Evolutionary conservation across 257 asterid species (phyloP), one percentile per base, ranked within the genome.

Genomic region (Scutellaria minor): DNA sequence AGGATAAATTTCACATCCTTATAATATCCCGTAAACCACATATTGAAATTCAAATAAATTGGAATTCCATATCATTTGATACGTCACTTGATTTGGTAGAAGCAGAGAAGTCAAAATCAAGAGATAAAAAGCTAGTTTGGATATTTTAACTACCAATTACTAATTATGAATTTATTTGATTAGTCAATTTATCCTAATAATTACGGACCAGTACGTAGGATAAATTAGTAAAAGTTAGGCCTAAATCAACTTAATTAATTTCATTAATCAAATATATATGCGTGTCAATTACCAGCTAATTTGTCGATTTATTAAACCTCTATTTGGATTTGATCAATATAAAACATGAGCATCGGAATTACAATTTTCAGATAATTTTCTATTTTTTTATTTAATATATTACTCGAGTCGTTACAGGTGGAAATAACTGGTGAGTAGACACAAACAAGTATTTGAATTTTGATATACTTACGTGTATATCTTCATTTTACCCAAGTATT

Each of bases 31-130:
- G 2, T 24, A 24, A 24, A 24, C 27, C 27, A 24, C 27, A 24
- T 1, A 24, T 1, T 24, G 27, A 24, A 24, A 24, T 24, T 24
- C 27, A 24, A 24, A 24, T 24, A 24, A 24, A 24, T 24, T 67
- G 55, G 74, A 66, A 66, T 46, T 75, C 74, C 64, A 50, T 50
- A 59, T 67, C 69, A 57, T 58, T 5, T 61, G 14, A 62, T 35
- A 27, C 71, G 67, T 22, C 73, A 74, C 7, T 53, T 72, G 42
- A 51, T 72, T 31, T 71, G 69, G 74, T 52, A 66, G 64, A 64
- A 15, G 31, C 50, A 39, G 41, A 44, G 18, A 76, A 54, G 76
- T 55, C 59, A 22, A 46, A 61, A 35, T 74, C 73, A 18, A 72
- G 5, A 11, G 50, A 42, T 5, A 20, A 4, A 9, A 65, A 6